These are phyloP conservation scores for Apiotrichum porosum DNA, from an alignment of 1,284 basidiomycete species.

Conservation along the genomic window DNA sequence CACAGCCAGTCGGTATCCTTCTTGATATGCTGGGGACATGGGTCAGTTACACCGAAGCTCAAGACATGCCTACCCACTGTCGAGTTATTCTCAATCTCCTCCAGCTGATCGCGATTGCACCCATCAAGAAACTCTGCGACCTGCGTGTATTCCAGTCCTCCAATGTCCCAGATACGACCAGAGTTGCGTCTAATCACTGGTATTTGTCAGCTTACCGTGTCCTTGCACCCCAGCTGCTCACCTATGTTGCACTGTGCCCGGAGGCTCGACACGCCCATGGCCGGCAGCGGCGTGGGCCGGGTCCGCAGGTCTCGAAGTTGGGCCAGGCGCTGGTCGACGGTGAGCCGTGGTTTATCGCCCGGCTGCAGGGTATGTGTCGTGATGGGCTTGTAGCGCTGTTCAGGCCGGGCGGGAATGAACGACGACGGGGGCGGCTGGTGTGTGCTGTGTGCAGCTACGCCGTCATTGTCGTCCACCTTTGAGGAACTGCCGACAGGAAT, in stretches of 20 bases:
- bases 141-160: conserved; percentile 32
- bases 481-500: conserved; percentile 8
- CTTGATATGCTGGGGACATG: conserved; percentile 29
- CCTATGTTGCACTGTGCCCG: conserved; percentile 1
- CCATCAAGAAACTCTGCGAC: conserved; percentile 32
- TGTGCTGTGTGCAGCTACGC: no score
- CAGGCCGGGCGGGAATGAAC: no score
- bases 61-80: conserved; percentile 23
- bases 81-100: conserved; percentile 31
- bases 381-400: no score
- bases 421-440: no score
- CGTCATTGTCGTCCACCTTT: no score
- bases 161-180: conserved; percentile 35
- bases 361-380: no score
- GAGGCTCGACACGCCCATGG: neutral
- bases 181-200: conserved; percentile 32
- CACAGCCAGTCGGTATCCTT: conserved; percentile 46
- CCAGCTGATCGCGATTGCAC: conserved; percentile 33
- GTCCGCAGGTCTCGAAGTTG: conserved; percentile 2
- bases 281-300: neutral
- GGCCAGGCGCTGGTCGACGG: conserved; percentile 2
- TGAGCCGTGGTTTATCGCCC: neutral
- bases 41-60: neutral
- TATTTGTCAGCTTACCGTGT: neutral
- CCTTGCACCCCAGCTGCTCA: neutral